Base-by-base conservation (phyloP, 371 early-diverging fungal genomes). In the Rhizomucor pusillus region DNA sequence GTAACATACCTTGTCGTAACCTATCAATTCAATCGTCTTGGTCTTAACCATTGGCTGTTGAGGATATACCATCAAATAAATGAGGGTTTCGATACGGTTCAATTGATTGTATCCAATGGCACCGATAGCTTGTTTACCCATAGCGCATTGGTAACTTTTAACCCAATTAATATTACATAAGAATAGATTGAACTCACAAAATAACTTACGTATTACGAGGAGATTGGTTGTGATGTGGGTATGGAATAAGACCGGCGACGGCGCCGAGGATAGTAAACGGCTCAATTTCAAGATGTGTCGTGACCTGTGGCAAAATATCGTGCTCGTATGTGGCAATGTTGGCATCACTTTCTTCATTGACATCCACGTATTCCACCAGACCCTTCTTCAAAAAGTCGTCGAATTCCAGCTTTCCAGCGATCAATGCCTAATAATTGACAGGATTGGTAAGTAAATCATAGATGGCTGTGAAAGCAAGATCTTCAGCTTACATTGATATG, bases 51-150 rank as follows among this genome's bases (percentile, higher is more conserved):
- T 92, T 14, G 99, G 99, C 66, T 95, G 92, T 68, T 99, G 98
- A 29, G 99, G 94, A 70, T 99, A 99, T 43, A 90, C 90, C 88
- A 99, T 89, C 43, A 98, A 73, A 73, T 99, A 94, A 39, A 97
- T 82, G 47, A 97, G 73, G 2, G 99, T 98, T 78, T 99, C 99
- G 60, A 97, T 95, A 62, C 99, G 89, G 56, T 90, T 87, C 57
- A 95, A 73, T 67, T 97, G 94, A 71, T 99, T 99, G 62, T 94
- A 94, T 10, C 92, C 94, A 59, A 98, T 97, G 18, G 93, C 90
- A 29, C 99, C 99, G 54, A 99, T 99, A 46, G 99, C 99, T 79
- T 99, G 99, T 79, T 99, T 99, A 69, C 99, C 99, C 99, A 99
- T 99, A 69, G 99, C 99, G 69, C 98, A 99, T 81, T 97, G 97